Base-by-base conservation (phyloP, 1,139 yeast species). In the Pichiaceae sp. region DNA sequence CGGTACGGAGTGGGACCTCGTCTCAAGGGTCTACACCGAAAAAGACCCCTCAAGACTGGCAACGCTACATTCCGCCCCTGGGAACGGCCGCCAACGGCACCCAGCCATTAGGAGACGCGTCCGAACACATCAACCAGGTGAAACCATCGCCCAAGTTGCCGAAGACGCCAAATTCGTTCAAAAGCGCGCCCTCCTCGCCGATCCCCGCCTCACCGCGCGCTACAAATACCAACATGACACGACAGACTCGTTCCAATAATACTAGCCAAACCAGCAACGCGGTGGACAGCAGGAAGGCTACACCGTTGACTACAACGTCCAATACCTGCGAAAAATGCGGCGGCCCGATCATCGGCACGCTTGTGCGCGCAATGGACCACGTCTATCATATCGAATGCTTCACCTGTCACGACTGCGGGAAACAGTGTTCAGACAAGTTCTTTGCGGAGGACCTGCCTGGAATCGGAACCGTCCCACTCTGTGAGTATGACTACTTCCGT, bases 401-500 rank as follows among this genome's bases (percentile, higher is more conserved):
- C 56, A 70, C 76, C 6, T 89, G 98, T 57, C 66, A 75, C 44
- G 94, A 83, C 52, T 89, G 97, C 62, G 79, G 79, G 3, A 67
- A 68, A 19, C 81, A 75, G 42, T 84, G 96, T 49, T 78, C 85
- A 2, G 64, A 80, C 18, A 80, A 79, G 50, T 80, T 80, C 52
- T 80, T 80, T 59, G 83, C 87, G 0, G 57, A 66, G 12, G 71
- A 63, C 26, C 40, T 54, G 2, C 58, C 59, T 8, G 32, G 47
- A 3, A 51, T 53, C 7, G 45, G 48, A 4, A 76, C 78, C 44
- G 78, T 85, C 3, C 86, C 96, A 1, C 67, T 93, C 23, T 93
- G 98, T 61, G 98, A 93, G 59, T 83, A 77, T 48, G 95, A 93
- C 60, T 91, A 89, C 56, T 91, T 91, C 64, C 78, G 77, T 49